Evolutionary conservation across 805 yeast species (phyloP), one percentile per base, ranked within the genome.

Genomic region (Yarrowia sp.): DNA sequence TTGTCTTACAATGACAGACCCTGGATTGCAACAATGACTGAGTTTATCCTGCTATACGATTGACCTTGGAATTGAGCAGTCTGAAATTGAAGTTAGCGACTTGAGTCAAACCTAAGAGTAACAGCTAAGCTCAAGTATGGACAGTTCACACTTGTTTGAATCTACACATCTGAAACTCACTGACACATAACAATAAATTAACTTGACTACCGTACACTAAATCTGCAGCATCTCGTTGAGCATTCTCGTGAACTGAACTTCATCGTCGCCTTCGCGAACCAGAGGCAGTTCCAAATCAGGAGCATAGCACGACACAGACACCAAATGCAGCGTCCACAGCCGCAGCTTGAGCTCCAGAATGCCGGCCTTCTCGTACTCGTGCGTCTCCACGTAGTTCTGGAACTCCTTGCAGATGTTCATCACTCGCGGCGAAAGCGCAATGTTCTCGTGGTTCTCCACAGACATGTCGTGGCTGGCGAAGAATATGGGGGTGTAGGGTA

Each of bases 191-290:
- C n/a, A n/a, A n/a, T n/a, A n/a, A n/a, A n/a, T n/a, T n/a, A n/a
- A 31, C 27, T 24, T 24, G 8, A 8, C 27, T 24, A 5, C 27
- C 5, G 27, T 24, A 24, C 27, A 21, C 27, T 16, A 44, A 44
- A 44, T 44, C 49, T 44, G 49, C 33, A 44, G 12, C 49, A 44
- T 44, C 14, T 44, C 33, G 13, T 44, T 44, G 33, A 44, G 49
- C 49, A 44, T 44, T 10, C 49, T 14, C 6, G 32, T 27, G 18
- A 44, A 44, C 33, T 44, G 49, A 7, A 44, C 49, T 16, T 44
- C 49, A 12, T 44, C 49, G 24, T 44, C 49, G 10, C 49, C 49
- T 9, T 44, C 49, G 4, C 49, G 19, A 12, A 44, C 49, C 10
- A 44, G 27, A 12, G 49, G 49, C n/a, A 27, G 21, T 5, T 44